Percentiles rank a stretch among this genome's conserved stretches.
Conservation (phyloP, 23 red algal species). For the Agarophyton chilense region DNA sequence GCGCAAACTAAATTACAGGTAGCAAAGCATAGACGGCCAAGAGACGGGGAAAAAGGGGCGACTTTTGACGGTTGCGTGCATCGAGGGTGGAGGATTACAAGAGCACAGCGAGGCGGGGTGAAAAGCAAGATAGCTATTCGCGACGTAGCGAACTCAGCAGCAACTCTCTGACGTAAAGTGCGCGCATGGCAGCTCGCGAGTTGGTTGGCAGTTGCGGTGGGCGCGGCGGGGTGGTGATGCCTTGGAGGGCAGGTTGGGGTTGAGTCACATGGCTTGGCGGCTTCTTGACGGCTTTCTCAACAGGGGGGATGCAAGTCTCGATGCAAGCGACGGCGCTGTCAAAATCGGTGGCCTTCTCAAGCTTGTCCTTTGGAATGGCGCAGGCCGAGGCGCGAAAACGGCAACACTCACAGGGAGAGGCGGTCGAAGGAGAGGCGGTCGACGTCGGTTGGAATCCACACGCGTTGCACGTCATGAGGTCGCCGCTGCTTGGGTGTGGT, state of each 20-base stretch:
- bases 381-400: background rate
- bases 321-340: conserved; percentile 1
- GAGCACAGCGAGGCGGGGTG: background rate
- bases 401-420: conserved; percentile 2
- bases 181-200: conserved; percentile 20
- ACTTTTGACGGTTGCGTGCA: background rate
- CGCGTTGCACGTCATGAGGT: conserved; percentile 37
- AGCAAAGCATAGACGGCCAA: conserved; percentile 14
- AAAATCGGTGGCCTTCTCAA: conserved; percentile 3
- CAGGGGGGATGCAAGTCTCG: background rate
- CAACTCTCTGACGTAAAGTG: conserved; percentile 40
- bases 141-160: conserved; percentile 11
- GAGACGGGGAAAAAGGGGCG: too few species aligned
- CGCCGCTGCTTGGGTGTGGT: background rate
- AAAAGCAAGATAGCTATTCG: background rate
- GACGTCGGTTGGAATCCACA: conserved; percentile 19
- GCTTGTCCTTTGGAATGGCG: conserved; percentile 4
- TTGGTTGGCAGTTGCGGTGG: conserved; percentile 9
- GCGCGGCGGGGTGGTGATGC: background rate
- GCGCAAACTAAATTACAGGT: conserved; percentile 30
- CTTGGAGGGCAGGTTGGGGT: background rate
- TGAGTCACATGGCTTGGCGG: background rate
- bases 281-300: background rate
- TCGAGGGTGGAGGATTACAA: background rate
- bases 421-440: background rate